These are phyloP conservation scores for Lentinula raphanica DNA, from an alignment of 768 basidiomycete genomes.

Conservation along the genomic window DNA sequence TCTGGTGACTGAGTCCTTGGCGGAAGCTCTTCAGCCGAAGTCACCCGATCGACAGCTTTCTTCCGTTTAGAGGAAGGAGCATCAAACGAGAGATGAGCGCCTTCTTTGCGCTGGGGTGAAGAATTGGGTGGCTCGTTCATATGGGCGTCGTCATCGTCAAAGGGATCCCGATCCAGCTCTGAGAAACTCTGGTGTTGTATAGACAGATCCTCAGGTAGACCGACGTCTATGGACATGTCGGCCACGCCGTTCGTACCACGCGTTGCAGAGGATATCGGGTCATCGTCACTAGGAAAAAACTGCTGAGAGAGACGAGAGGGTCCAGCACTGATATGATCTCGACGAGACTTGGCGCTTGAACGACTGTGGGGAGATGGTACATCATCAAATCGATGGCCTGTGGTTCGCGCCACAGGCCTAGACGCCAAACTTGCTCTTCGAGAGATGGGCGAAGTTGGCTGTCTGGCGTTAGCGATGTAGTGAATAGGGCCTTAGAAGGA, in stretches of 20 bases:
- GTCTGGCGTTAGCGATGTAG: conserved; percentile 35
- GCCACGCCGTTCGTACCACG: conserved; percentile 21
- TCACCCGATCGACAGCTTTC: conserved; percentile 22
- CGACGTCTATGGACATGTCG: conserved; percentile 16
- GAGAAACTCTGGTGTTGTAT: conserved; percentile 39
- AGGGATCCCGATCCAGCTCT: conserved; percentile 45
- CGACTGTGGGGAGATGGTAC: conserved; percentile 54
- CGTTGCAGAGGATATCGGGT: conserved; percentile 13
- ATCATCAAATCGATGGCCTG: conserved; percentile 56
- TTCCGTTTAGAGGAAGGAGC: conserved; percentile 34
- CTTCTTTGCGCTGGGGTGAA: conserved; percentile 37
- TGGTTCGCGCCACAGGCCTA: conserved; percentile 45
- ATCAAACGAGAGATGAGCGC: conserved; percentile 28
- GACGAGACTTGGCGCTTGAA: conserved; percentile 23
- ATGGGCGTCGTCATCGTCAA: conserved; percentile 27
- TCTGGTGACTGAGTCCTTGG: conserved; percentile 12
- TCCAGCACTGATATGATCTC: conserved; percentile 38
- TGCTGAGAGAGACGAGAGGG: conserved; percentile 27
- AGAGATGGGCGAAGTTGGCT: conserved; percentile 36
- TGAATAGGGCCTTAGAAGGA: conserved; percentile 33
- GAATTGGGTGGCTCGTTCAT: conserved; percentile 15
- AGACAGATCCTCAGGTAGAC: conserved; percentile 17
- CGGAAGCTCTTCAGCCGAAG: not conserved
- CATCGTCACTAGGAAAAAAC: conserved; percentile 16
- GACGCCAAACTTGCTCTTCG: conserved; percentile 35